Conservation (phyloP, 2,329 filamentous ascomycete genomes). For the Xylaria sp. region DNA sequence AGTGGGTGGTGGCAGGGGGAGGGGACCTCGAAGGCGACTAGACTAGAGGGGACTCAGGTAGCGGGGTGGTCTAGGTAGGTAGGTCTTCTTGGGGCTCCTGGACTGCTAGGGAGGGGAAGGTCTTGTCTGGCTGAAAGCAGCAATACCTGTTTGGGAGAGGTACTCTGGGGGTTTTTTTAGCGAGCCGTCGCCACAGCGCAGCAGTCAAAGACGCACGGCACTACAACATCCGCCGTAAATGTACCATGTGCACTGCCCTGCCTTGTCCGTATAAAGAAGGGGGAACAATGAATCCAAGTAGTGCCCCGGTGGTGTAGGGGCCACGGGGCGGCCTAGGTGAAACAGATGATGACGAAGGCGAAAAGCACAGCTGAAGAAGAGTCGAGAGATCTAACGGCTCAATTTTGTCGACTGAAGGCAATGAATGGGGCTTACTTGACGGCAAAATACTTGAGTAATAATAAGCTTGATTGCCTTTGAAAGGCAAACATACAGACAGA, state of each 20-base stretch:
- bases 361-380: slow-evolving; percentile 16
- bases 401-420: no score
- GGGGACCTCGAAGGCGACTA: no score
- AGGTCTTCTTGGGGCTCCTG: slow-evolving; percentile 11
- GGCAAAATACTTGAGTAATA: slow-evolving; percentile 2
- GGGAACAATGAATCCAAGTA: not conserved
- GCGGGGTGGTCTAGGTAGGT: slow-evolving; percentile 19
- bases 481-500: not conserved
- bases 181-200: slow-evolving; percentile 25
- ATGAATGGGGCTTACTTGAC: slow-evolving; percentile 3
- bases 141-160: slow-evolving; percentile 25
- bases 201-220: slow-evolving; percentile 26
- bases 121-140: slow-evolving; percentile 34
- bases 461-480: slow-evolving; percentile 4
- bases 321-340: slow-evolving; percentile 6
- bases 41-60: not conserved
- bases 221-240: slow-evolving; percentile 27
- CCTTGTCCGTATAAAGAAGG: not conserved
- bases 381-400: no score
- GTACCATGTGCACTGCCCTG: not conserved
- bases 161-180: slow-evolving; percentile 19
- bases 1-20: slow-evolving; percentile 19
- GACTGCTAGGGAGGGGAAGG: slow-evolving; percentile 11
- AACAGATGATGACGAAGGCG: slow-evolving; percentile 16
- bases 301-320: not conserved